Conservation (phyloP, 257 asterid species). For the Solanum dulcamara region DNA sequence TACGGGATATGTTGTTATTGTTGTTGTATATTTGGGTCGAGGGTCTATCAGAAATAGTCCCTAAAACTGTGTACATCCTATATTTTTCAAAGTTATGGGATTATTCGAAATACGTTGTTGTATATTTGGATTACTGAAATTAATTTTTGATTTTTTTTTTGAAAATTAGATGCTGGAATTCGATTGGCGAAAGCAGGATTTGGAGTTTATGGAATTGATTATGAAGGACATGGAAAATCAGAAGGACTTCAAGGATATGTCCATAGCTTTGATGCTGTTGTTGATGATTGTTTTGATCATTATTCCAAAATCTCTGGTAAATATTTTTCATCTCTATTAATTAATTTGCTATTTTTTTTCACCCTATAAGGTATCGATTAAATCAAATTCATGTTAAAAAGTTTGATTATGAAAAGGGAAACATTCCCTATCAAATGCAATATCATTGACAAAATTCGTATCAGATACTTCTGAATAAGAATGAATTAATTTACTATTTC, state of each 20-base stretch:
- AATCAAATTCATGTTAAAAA: not conserved
- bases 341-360: not conserved
- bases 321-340: not conserved
- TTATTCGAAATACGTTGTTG: not conserved
- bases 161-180: conserved; percentile 21
- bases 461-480: not conserved
- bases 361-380: too few species aligned
- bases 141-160: too few species aligned
- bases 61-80: too few species aligned
- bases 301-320: conserved; percentile 41
- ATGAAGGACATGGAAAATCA: conserved; percentile 66
- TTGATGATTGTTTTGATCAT: conserved; percentile 37
- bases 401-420: not conserved
- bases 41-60: too few species aligned
- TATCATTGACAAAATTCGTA: not conserved
- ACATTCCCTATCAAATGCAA: not conserved
- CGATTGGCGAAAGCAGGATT: conserved; percentile 45
- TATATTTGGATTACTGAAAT: not conserved
- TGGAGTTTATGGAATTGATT: conserved; percentile 55
- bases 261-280: conserved; percentile 36
- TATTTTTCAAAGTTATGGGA: too few species aligned
- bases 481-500: not conserved
- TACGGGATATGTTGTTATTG: not conserved
- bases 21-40: too few species aligned
- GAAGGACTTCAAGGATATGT: conserved; percentile 39